phyloP scores from a whole-genome alignment of 441 rosid species.

The Pelargonium citronellum region DNA sequence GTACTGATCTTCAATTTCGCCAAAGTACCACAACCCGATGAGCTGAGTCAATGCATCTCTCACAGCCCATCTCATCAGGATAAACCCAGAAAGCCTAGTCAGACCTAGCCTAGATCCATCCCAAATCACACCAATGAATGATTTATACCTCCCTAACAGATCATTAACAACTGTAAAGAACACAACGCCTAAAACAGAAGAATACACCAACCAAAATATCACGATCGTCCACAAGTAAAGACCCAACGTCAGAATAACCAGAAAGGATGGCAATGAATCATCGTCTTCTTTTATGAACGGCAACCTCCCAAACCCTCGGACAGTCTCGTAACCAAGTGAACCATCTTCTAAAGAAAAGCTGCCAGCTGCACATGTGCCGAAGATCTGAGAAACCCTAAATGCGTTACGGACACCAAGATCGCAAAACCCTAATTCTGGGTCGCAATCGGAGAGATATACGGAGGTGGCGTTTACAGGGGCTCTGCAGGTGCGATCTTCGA shows the following conservation, averaged over 20 bases:
- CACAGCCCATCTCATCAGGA: constrained; percentile 62
- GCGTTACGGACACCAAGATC: too few species aligned
- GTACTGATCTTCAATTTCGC: constrained; percentile 69
- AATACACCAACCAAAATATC: constrained; percentile 75
- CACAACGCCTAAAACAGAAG: constrained; percentile 64
- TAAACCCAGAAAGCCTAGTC: constrained; percentile 75
- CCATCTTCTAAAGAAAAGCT: too few species aligned
- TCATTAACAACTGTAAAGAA: constrained; percentile 66
- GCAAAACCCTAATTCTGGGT: not conserved
- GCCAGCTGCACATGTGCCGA: too few species aligned
- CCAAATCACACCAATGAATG: constrained; percentile 51
- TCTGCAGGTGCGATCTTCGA: not conserved
- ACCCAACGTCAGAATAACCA: too few species aligned
- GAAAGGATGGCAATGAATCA: too few species aligned
- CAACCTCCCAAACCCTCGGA: too few species aligned
- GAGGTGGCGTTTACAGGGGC: too few species aligned
- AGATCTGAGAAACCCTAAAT: too few species aligned
- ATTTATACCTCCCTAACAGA: constrained; percentile 53
- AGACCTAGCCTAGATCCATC: constrained; percentile 78
- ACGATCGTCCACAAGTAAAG: constrained; percentile 89
- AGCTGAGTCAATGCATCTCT: constrained; percentile 88
- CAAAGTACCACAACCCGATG: constrained; percentile 81
- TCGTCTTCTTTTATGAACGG: too few species aligned
- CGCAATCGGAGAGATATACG: not conserved
- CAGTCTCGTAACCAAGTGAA: too few species aligned